Conservation (phyloP, 441 rosid species). For the Erodium trifolium region DNA sequence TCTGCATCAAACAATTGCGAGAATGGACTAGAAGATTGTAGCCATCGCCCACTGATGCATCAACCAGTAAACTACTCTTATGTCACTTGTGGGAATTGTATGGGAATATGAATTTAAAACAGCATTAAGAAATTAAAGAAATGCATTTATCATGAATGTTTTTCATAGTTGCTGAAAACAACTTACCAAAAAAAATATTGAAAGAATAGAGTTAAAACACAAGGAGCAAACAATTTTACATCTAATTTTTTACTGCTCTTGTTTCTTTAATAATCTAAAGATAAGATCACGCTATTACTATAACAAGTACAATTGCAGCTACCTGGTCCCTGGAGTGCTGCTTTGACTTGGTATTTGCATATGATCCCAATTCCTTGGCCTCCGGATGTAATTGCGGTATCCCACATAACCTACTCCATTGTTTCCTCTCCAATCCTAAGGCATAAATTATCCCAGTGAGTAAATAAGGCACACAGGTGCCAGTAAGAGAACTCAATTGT, state of each 20-base stretch:
- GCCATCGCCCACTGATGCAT: conserved; percentile 93
- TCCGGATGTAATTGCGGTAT: conserved; percentile 69
- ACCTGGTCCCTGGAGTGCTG: conserved; percentile 95
- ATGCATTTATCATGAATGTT: conserved; percentile 11
- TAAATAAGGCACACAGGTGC: background rate
- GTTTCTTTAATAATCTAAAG: background rate
- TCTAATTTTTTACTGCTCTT: background rate
- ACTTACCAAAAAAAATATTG: conserved; percentile 6
- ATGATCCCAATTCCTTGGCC: conserved; percentile 78
- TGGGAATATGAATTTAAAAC: conserved; percentile 42
- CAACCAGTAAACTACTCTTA: conserved; percentile 81
- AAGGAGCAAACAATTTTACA: background rate
- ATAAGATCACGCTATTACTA: background rate
- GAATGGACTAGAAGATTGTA: conserved; percentile 52
- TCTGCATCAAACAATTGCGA: conserved; percentile 63
- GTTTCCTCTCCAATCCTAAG: conserved; percentile 83
- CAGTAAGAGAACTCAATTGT: background rate
- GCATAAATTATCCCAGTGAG: conserved; percentile 18
- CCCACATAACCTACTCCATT: conserved; percentile 79
- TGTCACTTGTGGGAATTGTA: conserved; percentile 47
- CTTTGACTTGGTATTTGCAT: conserved; percentile 42
- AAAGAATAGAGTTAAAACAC: background rate
- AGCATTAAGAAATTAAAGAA: conserved; percentile 22
- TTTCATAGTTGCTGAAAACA: conserved; percentile 6
- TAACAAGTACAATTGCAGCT: conserved; percentile 17